These are phyloP conservation scores for Juglanconis sp. DNA, from an alignment of 2,329 filamentous ascomycete species.

Conservation along the genomic window DNA sequence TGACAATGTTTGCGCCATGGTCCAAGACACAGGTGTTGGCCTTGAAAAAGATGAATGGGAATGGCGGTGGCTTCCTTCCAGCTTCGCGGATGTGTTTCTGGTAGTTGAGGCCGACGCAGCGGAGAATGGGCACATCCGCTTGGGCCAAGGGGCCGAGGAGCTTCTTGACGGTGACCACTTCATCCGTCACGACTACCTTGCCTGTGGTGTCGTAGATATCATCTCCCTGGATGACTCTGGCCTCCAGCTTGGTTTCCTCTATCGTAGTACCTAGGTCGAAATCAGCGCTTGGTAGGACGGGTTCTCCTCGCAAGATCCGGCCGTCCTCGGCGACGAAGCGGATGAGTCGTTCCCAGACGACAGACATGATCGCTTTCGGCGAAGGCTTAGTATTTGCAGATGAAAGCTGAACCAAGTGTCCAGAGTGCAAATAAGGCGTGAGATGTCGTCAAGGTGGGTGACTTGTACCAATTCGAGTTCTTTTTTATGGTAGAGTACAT, in stretches of 20 bases:
- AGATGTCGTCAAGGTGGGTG: neutral
- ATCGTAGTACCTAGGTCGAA: constrained; percentile 49
- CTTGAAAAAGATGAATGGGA: constrained; percentile 51
- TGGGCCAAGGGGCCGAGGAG: constrained; percentile 50
- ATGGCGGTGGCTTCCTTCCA: constrained; percentile 46
- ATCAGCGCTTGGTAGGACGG: constrained; percentile 40
- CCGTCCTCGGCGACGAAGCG: constrained; percentile 53
- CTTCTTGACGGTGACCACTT: constrained; percentile 50
- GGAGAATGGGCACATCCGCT: constrained; percentile 51
- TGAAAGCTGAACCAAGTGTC: neutral
- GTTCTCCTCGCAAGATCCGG: constrained; percentile 48
- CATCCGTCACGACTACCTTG: constrained; percentile 47
- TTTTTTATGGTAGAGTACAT: neutral
- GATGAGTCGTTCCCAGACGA: constrained; percentile 50
- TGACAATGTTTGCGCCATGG: constrained; percentile 35
- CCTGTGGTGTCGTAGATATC: constrained; percentile 47
- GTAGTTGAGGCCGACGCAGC: constrained; percentile 60
- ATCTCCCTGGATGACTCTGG: constrained; percentile 47
- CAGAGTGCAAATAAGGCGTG: neutral
- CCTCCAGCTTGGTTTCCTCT: constrained; percentile 45
- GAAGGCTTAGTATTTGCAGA: neutral
- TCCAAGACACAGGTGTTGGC: constrained; percentile 36
- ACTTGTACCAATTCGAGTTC: neutral
- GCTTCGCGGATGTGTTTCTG: constrained; percentile 55
- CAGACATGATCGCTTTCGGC: constrained; percentile 24